Percentiles rank a stretch among this genome's conserved stretches.
These are phyloP conservation scores for Gyrodon lividus DNA, from an alignment of 768 basidiomycete genomes.

Conservation along the genomic window DNA sequence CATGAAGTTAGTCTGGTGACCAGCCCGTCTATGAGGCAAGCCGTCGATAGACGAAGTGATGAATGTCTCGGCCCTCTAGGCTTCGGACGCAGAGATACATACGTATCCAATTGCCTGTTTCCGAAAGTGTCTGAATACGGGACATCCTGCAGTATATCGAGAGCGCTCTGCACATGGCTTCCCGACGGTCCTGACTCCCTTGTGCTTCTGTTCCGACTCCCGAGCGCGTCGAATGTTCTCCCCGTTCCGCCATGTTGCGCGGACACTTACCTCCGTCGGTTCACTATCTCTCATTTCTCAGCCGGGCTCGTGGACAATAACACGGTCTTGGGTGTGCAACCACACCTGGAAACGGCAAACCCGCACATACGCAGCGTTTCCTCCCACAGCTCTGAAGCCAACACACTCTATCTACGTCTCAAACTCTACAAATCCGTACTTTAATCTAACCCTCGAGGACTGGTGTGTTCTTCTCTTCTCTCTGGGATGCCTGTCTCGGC, in stretches of 20 bases:
- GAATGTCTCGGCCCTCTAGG: too few relatives aligned
- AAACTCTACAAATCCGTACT: conserved; percentile 75
- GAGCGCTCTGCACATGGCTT: too few relatives aligned
- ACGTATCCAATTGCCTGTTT: too few relatives aligned
- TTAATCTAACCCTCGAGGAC: conserved; percentile 89
- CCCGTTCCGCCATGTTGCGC: conserved; percentile 30
- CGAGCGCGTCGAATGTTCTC: conserved; percentile 26
- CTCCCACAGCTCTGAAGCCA: conserved; percentile 28
- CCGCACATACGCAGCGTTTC: conserved; percentile 15
- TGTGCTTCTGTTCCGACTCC: background rate
- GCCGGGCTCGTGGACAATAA: background rate
- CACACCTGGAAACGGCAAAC: background rate
- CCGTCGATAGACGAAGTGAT: too few relatives aligned
- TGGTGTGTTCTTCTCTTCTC: conserved; percentile 51
- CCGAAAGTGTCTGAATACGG: too few relatives aligned
- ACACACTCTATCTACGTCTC: conserved; percentile 69
- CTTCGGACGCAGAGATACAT: too few relatives aligned
- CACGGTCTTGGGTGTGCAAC: background rate
- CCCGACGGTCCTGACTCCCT: background rate
- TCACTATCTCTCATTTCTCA: background rate
- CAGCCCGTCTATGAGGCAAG: too few relatives aligned
- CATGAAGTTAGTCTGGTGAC: background rate
- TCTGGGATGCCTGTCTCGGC: conserved; percentile 20
- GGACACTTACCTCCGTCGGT: conserved; percentile 16
- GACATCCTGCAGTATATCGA: too few relatives aligned